Conservation (phyloP, 306 rosid genomes). For the Geum urbanum region DNA sequence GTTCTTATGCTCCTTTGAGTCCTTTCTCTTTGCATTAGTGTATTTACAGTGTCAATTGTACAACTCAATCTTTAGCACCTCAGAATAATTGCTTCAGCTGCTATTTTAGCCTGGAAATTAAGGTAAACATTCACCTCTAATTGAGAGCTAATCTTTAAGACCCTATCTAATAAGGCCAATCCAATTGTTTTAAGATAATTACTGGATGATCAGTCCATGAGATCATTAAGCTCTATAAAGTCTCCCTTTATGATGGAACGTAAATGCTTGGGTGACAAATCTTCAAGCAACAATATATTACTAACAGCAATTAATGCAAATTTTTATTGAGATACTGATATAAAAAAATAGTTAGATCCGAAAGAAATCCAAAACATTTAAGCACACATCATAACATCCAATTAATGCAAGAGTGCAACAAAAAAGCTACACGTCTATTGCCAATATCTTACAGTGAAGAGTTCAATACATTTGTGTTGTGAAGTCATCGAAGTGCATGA, state of each 20-base stretch:
- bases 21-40: slow-evolving; percentile 26
- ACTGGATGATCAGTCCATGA: slow-evolving; percentile 25
- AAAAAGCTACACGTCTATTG: not conserved
- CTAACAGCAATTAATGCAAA: not conserved
- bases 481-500: not conserved
- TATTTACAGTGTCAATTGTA: slow-evolving; percentile 24
- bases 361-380: slow-evolving; percentile 2
- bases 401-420: slow-evolving; percentile 5
- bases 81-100: slow-evolving; percentile 30
- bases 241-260: slow-evolving; percentile 44
- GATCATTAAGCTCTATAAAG: slow-evolving; percentile 66
- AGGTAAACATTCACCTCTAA: slow-evolving; percentile 24
- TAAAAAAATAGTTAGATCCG: slow-evolving; percentile 35
- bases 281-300: slow-evolving; percentile 25
- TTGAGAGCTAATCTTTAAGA: slow-evolving; percentile 20
- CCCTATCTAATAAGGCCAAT: not conserved
- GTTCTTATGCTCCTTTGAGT: slow-evolving; percentile 6
- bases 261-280: slow-evolving; percentile 22
- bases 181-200: slow-evolving; percentile 1
- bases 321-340: slow-evolving; percentile 16
- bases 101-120: slow-evolving; percentile 24
- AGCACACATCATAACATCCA: not conserved
- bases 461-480: not conserved
- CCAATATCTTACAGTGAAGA: not conserved
- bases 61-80: slow-evolving; percentile 7